Percentiles rank a stretch among this genome's conserved stretches.
Evolutionary conservation across 225 moss, liverwort and hornwort genomes (phyloP).

Genomic region (Bryum argenteum): DNA sequence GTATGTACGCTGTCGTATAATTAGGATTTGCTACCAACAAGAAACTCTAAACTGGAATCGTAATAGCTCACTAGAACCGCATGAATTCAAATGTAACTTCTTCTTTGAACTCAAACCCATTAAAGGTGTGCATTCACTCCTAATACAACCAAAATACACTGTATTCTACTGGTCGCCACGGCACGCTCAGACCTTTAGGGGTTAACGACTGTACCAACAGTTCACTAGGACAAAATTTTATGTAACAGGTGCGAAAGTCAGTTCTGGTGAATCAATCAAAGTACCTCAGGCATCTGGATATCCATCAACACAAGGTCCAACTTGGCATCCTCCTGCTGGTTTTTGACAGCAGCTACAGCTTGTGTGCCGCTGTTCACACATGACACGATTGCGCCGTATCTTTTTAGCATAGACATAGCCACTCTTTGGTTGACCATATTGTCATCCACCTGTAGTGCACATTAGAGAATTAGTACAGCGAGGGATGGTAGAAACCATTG

Average conservation of each 20-base stretch:
- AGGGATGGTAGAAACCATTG: background rate
- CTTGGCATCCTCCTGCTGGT: constrained; percentile 56
- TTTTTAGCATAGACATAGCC: constrained; percentile 70
- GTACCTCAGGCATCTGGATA: constrained; percentile 95
- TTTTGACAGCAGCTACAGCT: constrained; percentile 65
- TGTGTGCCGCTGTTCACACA: constrained; percentile 59
- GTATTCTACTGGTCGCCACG: too few relatives aligned
- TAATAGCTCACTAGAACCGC: too few relatives aligned
- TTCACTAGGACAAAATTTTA: background rate
- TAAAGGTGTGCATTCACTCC: too few relatives aligned
- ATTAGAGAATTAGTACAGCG: constrained; percentile 14
- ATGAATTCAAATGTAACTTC: too few relatives aligned
- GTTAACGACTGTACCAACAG: too few relatives aligned
- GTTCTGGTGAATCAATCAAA: background rate
- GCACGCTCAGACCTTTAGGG: too few relatives aligned
- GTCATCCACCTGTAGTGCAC: constrained; percentile 74
- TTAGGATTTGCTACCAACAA: too few relatives aligned
- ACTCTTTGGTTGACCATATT: constrained; percentile 90
- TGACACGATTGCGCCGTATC: constrained; percentile 74
- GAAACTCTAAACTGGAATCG: too few relatives aligned
- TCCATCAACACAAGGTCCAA: constrained; percentile 91
- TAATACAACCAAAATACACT: too few relatives aligned
- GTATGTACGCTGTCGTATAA: too few relatives aligned
- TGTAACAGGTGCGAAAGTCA: background rate
- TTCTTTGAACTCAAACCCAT: too few relatives aligned